Conservation (phyloP, 805 yeast genomes). For the Myxozyma neotropica region DNA sequence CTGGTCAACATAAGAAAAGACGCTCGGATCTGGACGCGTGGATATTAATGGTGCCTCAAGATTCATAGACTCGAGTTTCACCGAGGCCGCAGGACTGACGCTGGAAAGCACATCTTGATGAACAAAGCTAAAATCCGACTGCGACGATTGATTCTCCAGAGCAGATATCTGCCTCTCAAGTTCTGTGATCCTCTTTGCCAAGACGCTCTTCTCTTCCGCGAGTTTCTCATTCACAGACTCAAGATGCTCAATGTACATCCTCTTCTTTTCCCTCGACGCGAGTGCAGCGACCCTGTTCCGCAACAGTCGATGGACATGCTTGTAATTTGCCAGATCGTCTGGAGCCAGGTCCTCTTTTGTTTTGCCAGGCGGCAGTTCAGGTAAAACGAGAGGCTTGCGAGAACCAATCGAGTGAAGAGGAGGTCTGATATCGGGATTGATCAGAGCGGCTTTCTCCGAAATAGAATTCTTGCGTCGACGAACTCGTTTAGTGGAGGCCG, state of each 20-base stretch:
- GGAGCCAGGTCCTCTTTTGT: slow-evolving; percentile 33
- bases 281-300: slow-evolving; percentile 33
- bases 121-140: too few species aligned
- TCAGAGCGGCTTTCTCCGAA: slow-evolving; percentile 29
- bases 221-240: slow-evolving; percentile 19
- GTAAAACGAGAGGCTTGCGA: slow-evolving; percentile 30
- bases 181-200: slow-evolving; percentile 1
- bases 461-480: slow-evolving; percentile 33
- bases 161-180: slow-evolving; percentile 9
- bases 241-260: slow-evolving; percentile 29
- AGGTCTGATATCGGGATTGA: slow-evolving; percentile 26
- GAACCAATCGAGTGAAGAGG: slow-evolving; percentile 32
- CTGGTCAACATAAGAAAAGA: not conserved
- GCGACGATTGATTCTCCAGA: not conserved
- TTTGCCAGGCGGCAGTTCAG: slow-evolving; percentile 33
- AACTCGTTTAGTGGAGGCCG: slow-evolving; percentile 31
- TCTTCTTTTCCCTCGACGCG: slow-evolving; percentile 32
- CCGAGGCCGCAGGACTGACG: not conserved
- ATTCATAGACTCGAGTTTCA: not conserved
- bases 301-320: slow-evolving; percentile 30
- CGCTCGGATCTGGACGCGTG: not conserved
- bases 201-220: slow-evolving; percentile 5
- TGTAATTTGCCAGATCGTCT: slow-evolving; percentile 30
- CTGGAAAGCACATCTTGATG: not conserved
- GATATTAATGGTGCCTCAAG: too few species aligned